phyloP scores from a whole-genome alignment of 2,329 filamentous ascomycete genomes.

The Penicillium sp. region DNA sequence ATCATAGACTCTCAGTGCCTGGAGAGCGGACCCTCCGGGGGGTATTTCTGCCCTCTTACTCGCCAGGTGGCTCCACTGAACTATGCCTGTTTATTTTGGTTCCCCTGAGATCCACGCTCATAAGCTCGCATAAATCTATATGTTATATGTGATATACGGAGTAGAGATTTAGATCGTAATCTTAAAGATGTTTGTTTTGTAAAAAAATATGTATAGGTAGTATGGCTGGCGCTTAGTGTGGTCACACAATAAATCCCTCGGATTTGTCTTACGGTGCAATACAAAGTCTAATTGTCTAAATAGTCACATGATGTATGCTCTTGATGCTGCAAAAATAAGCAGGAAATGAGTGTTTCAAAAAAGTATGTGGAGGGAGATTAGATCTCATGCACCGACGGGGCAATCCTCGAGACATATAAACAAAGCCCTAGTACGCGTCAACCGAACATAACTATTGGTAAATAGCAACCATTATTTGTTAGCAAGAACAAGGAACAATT shows the following conservation, averaged over 20 bases:
- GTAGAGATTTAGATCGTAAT: neutral
- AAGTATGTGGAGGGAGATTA: neutral
- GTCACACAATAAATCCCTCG: neutral
- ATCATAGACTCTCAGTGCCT: conserved; percentile 11
- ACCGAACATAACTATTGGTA: neutral
- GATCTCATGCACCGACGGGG: neutral
- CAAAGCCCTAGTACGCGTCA: neutral
- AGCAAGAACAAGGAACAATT: neutral
- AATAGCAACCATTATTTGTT: neutral
- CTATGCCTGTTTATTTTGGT: conserved; percentile 17
- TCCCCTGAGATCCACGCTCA: conserved; percentile 4
- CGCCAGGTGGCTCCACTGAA: conserved; percentile 8
- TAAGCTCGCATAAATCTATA: neutral
- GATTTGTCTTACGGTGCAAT: neutral
- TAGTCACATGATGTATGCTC: neutral
- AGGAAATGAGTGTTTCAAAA: conserved; percentile 7
- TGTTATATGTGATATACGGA: neutral
- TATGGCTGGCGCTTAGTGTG: neutral
- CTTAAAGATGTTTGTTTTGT: no score
- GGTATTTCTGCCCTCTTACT: conserved; percentile 1
- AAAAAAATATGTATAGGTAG: neutral
- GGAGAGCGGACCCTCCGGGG: neutral
- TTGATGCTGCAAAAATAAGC: neutral
- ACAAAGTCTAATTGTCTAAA: neutral
- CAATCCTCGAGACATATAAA: neutral